These are phyloP conservation scores for Dendrobium huoshanense DNA, from an alignment of 106 monocot genomes.

Conservation along the genomic window DNA sequence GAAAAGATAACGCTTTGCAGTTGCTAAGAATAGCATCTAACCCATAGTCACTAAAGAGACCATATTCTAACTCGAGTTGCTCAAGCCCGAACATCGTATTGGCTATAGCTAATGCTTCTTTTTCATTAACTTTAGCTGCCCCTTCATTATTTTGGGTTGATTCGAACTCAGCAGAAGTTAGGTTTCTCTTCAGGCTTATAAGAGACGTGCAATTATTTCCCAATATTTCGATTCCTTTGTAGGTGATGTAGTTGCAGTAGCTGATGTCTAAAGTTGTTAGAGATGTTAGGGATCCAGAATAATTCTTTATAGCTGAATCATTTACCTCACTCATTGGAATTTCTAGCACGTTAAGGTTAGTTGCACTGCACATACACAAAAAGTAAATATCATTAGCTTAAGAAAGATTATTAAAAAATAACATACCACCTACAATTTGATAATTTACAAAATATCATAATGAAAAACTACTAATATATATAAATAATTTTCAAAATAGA, in stretches of 20 bases:
- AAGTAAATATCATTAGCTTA: neutral
- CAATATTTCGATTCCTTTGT: slow-evolving; percentile 33
- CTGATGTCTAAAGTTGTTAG: slow-evolving; percentile 46
- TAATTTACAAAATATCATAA: too few species aligned
- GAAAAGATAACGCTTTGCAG: slow-evolving; percentile 22
- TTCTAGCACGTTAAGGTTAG: slow-evolving; percentile 28
- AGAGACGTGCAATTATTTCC: slow-evolving; percentile 44
- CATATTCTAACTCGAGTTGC: slow-evolving; percentile 49
- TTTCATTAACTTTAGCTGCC: slow-evolving; percentile 17
- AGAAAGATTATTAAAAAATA: too few species aligned
- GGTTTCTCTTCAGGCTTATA: slow-evolving; percentile 33
- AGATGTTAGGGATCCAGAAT: slow-evolving; percentile 13
- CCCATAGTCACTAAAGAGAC: slow-evolving; percentile 32
- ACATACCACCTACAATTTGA: too few species aligned
- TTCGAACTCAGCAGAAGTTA: slow-evolving; percentile 25
- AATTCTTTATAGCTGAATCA: slow-evolving; percentile 20
- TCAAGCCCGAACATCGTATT: slow-evolving; percentile 38
- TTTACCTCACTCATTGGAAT: slow-evolving; percentile 54
- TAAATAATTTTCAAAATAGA: too few species aligned
- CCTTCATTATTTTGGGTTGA: neutral
- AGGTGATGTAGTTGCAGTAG: slow-evolving; percentile 40
- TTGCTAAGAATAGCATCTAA: slow-evolving; percentile 35
- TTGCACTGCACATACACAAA: neutral
- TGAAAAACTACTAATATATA: too few species aligned
- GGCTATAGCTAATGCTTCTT: slow-evolving; percentile 38